Evolutionary conservation across 305 asterid genomes (phyloP), one percentile per base, ranked within the genome.

Genomic region (Plantago rigida): DNA sequence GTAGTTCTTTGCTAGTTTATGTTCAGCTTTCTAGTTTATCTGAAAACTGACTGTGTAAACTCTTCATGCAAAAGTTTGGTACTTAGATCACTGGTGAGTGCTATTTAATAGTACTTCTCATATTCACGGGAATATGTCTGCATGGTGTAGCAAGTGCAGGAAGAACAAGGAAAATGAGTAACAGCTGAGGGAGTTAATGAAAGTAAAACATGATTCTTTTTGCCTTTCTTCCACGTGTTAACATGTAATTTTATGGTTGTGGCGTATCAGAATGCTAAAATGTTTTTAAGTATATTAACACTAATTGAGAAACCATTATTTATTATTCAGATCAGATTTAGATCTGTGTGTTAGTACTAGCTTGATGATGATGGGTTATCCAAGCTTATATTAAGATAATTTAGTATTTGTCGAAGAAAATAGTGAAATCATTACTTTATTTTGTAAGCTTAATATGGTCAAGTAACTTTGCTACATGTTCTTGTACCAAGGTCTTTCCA

Each of bases 361-460:
- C 26, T 8, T 15, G 3, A 50, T 1, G 5, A 19, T 8, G 29
- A 51, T 19, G 55, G 55, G 56, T 2, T 19, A 51, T 51, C 56
- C 34, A 13, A 19, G 22, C 9, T 24, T 51, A 51, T 36, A 31
- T 36, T 8, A 6, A 34, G 9, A 6, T 36, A 36, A 36, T 31
- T 3, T 2, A 31, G 0, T 1, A 51, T 15, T 17, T 13, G 34
- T 2, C 12, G 4, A 51, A 51, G 13, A 17, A 19, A 19, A 17
- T 22, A 51, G 8, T 51, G 5, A 24, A 51, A 3, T 55, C 7
- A 5, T 56, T 36, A 6, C 44, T 28, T 39, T 61, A 63, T 26
- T 19, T 75, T 75, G 83, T 81, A 80, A 63, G 71, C 81, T 50
- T 70, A 75, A 56, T 73, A 70, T 63, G 77, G 60, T 55, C 39